Base-by-base conservation (phyloP, 2,329 filamentous ascomycete species). In the Teratosphaeria gauchensis region DNA sequence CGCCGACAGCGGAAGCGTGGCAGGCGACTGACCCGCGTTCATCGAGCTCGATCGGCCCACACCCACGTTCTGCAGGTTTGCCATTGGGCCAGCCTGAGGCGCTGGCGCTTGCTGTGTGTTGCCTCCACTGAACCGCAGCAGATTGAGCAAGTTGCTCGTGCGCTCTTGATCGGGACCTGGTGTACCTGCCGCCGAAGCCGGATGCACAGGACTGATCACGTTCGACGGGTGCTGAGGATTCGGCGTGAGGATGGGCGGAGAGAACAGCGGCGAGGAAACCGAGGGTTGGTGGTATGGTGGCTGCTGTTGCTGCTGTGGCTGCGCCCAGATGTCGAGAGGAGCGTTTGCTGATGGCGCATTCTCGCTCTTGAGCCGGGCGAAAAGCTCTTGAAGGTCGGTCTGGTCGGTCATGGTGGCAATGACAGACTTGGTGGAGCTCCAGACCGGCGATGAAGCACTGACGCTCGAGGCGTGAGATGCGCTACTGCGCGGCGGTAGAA, bases 51-150 rank as follows among this genome's bases (percentile, higher is more conserved):
- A 55, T 7, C 61, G 53, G n/a, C 56, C 57, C n/a, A 54, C 56
- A 19, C 58, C 63, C 16, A 72, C 65, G 56, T 69, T 71, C 55
- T 73, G 70, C 62, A 75, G 69, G n/a, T 68, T 69, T 31, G 71
- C 65, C 66, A 73, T 70, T 62, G 65, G 73, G 64, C 69, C 72
- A 3, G 21, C 35, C 21, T 42, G 21, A 30, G 21, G 28, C 35
- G 24, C 35, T 6, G 35, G 6, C 5, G 30, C 62, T 59, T 21
- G 66, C 19, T 64, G 77, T 73, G 64, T 82, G 77, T 57, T 53
- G 33, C 54, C 55, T 61, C 52, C 52, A 28, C 81, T 84, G 73
- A 85, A 87, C 71, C 84, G 85, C 62, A 89, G 77, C 61, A 88
- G 72, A 67, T 82, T 87, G 60, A 88, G 77, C 63, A 89, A 72